These are phyloP conservation scores for Pichiaceae sp. DNA, from an alignment of 1,139 yeast species.

Conservation along the genomic window DNA sequence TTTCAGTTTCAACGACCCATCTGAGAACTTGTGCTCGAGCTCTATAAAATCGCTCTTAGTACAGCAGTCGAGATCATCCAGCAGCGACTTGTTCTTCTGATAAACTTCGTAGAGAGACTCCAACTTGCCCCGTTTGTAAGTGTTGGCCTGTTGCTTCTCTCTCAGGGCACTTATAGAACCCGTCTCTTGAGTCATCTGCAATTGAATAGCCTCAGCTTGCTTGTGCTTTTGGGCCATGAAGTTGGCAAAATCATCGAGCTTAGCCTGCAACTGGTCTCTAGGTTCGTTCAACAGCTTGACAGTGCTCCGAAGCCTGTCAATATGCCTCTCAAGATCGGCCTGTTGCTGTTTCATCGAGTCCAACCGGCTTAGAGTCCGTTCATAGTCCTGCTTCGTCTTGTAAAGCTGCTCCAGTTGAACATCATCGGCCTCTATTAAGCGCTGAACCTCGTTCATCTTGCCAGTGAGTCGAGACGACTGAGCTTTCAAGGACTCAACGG, in stretches of 20 bases:
- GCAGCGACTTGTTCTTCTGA: conserved; percentile 21
- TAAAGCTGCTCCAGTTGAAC: conserved; percentile 57
- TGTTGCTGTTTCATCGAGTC: conserved; percentile 49
- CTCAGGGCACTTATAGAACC: conserved; percentile 23
- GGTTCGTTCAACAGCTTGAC: conserved; percentile 41
- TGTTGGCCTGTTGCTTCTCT: conserved; percentile 30
- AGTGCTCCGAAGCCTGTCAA: conserved; percentile 36
- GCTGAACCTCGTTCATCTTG: conserved; percentile 43
- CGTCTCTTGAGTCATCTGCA: conserved; percentile 15
- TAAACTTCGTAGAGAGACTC: conserved; percentile 37
- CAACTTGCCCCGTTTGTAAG: conserved; percentile 51
- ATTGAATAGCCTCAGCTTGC: conserved; percentile 19
- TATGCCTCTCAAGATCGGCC: conserved; percentile 37
- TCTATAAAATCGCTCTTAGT: background rate
- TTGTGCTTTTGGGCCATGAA: conserved; percentile 32
- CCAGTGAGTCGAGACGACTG: conserved; percentile 37
- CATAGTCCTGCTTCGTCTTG: conserved; percentile 75
- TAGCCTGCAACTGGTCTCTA: conserved; percentile 40
- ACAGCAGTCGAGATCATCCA: conserved; percentile 3
- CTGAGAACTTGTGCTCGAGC: background rate
- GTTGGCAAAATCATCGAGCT: conserved; percentile 46
- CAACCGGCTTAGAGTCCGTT: conserved; percentile 55
- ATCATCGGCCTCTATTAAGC: conserved; percentile 44
- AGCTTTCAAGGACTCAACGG: conserved; percentile 35
- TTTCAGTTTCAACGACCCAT: background rate